Base-by-base conservation (phyloP, 345 rosid species). In the Noccaea bulbosa region DNA sequence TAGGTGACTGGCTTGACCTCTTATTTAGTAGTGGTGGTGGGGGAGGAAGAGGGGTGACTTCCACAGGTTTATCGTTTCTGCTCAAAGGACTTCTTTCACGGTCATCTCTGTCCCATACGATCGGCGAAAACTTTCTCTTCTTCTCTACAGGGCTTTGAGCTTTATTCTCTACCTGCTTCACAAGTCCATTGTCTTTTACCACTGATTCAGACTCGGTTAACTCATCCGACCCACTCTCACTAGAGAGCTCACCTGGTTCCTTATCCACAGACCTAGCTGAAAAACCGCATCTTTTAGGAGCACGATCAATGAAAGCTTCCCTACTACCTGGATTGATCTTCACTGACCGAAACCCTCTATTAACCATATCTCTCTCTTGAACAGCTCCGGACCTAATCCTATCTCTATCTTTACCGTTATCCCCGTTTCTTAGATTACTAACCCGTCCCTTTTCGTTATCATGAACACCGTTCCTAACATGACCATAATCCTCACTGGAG, bases 241-340 rank as follows among this genome's bases (percentile, higher is more conserved):
- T 95, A 14, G 99, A 95, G 80, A 95, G 79, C 80, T 95, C 99
- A 63, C 99, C 99, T 4, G 99, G 98, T 82, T 95, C 99, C 84
- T 77, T 92, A 77, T 95, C 98, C 39, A 78, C 62, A 8, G 80
- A 69, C 83, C 72, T 86, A 67, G 39, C 81, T 7, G 83, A 67
- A 46, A 82, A 45, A 22, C 73, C 82, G 37, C 77, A 62, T 64
- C 65, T 73, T 67, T 67, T 76, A 3, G 85, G 86, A 34, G 86
- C 83, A 46, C 35, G 68, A 59, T 65, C 79, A 56, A 70, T 59
- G 11, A 80, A 77, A 2, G 79, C 69, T 55, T 82, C 76, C 43
- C 80, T 83, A 80, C 87, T 84, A 7, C 88, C 87, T 75, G 84
- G 79, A 78, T 88, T 87, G 75, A 85, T 85, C 48, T 87, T 81